These are phyloP conservation scores for Geotrichum candidum DNA, from an alignment of 1,139 yeast species.

Conservation along the genomic window DNA sequence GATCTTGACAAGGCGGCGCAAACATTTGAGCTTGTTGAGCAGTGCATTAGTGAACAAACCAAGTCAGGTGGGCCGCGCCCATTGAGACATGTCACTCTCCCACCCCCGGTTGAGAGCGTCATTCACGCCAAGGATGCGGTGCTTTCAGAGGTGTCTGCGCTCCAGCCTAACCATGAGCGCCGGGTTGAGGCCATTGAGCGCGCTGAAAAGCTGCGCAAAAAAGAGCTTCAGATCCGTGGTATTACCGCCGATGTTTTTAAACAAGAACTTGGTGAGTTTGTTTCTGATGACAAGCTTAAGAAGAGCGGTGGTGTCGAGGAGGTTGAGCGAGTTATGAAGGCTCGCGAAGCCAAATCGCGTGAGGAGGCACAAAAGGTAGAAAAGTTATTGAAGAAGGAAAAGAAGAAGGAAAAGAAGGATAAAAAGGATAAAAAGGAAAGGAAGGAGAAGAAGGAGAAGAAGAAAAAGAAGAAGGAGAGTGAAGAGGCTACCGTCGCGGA, in stretches of 20 bases:
- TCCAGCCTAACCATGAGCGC: slow-evolving; percentile 77
- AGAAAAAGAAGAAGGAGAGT: slow-evolving; percentile 30
- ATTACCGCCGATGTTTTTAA: slow-evolving; percentile 54
- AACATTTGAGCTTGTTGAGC: slow-evolving; percentile 73
- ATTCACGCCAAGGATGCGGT: slow-evolving; percentile 69
- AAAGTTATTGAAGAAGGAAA: slow-evolving; percentile 1
- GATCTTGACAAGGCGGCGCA: slow-evolving; percentile 76
- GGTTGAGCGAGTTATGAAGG: slow-evolving; percentile 60
- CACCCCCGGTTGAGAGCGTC: slow-evolving; percentile 31
- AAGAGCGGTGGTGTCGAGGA: slow-evolving; percentile 88
- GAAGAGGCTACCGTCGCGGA: neutral
- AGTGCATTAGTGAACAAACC: slow-evolving; percentile 73
- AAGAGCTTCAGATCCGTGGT: slow-evolving; percentile 55
- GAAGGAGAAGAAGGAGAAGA: slow-evolving; percentile 37
- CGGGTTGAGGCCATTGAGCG: slow-evolving; percentile 82
- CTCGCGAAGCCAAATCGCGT: slow-evolving; percentile 48
- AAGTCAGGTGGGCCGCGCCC: slow-evolving; percentile 29
- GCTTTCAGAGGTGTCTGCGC: slow-evolving; percentile 66
- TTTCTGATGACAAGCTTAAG: slow-evolving; percentile 65
- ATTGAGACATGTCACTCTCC: slow-evolving; percentile 19
- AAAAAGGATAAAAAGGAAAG: slow-evolving; percentile 50
- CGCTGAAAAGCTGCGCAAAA: slow-evolving; percentile 76
- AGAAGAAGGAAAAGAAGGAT: slow-evolving; percentile 35
- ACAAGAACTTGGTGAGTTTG: slow-evolving; percentile 74
- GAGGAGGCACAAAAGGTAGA: slow-evolving; percentile 28